These are phyloP conservation scores for Candida chilensis DNA, from an alignment of 805 yeast genomes.

Conservation along the genomic window DNA sequence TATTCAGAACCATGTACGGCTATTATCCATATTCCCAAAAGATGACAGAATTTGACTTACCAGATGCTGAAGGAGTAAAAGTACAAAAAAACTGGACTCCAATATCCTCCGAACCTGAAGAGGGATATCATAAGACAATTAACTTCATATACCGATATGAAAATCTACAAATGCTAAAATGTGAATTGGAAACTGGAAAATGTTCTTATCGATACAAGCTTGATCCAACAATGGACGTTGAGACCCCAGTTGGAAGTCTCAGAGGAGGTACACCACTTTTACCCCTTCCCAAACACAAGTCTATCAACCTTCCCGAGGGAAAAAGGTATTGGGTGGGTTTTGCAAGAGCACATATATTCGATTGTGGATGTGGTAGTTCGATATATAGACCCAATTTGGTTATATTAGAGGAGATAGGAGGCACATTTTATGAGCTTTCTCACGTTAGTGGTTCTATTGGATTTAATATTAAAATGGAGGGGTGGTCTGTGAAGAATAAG, in stretches of 20 bases:
- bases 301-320: slow-evolving; percentile 9
- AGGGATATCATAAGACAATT: slow-evolving; percentile 4
- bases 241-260: slow-evolving; percentile 1
- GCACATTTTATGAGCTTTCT: slow-evolving; percentile 1
- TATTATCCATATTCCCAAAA: slow-evolving; percentile 2
- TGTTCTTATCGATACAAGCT: background rate
- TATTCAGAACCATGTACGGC: slow-evolving; percentile 2
- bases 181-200: slow-evolving; percentile 3
- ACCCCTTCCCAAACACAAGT: slow-evolving; percentile 3
- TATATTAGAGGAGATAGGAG: slow-evolving; percentile 8
- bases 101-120: slow-evolving; percentile 3
- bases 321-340: slow-evolving; percentile 28
- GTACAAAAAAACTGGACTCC: slow-evolving; percentile 17
- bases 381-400: slow-evolving; percentile 23
- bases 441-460: slow-evolving; percentile 2
- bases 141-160: slow-evolving; percentile 8
- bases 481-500: slow-evolving; percentile 1
- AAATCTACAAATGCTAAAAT: slow-evolving; percentile 6
- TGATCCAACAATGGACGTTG: background rate
- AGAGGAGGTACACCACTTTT: slow-evolving; percentile 2
- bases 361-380: slow-evolving; percentile 27
- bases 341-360: slow-evolving; percentile 25
- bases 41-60: slow-evolving; percentile 2
- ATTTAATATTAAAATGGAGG: background rate
- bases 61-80: slow-evolving; percentile 1